Evolutionary conservation across 23 red algal species (phyloP).

Genomic region (Pyropia yezoensis): DNA sequence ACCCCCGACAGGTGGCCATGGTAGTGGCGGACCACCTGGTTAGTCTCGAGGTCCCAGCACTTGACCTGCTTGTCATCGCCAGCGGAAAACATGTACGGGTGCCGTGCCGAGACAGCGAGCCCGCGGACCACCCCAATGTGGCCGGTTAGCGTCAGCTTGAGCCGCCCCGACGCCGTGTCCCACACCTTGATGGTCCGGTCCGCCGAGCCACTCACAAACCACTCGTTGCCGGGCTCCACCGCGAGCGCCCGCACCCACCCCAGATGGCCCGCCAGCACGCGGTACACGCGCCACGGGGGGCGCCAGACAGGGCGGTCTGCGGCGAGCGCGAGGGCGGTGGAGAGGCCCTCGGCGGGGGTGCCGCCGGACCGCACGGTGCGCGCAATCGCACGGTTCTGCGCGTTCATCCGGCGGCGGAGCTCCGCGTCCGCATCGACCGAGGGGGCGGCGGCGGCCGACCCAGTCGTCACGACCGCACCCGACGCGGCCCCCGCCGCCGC

Average conservation of each 20-base stretch:
- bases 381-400: background rate
- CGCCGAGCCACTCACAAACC: constrained; percentile 78
- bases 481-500: background rate
- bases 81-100: constrained; percentile 86
- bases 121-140: constrained; percentile 76
- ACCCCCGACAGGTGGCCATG: constrained; percentile 90
- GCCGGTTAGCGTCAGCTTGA: constrained; percentile 84
- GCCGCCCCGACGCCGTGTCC: constrained; percentile 69
- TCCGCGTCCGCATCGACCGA: background rate
- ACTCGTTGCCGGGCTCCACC: constrained; percentile 67
- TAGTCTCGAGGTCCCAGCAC: constrained; percentile 91
- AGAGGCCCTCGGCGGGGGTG: background rate
- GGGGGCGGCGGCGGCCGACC: background rate
- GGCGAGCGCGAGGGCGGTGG: constrained; percentile 21
- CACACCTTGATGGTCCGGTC: constrained; percentile 90
- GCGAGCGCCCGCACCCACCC: constrained; percentile 80
- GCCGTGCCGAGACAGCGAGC: constrained; percentile 47
- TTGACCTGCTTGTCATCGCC: constrained; percentile 92
- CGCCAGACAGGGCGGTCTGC: constrained; percentile 65
- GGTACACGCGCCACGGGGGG: constrained; percentile 57
- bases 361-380: background rate
- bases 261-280: constrained; percentile 69
- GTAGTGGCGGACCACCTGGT: constrained; percentile 87
- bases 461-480: background rate
- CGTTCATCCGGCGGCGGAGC: background rate